Evolutionary conservation across 805 yeast genomes (phyloP).

Genomic region (Hanseniaspora lindneri): DNA sequence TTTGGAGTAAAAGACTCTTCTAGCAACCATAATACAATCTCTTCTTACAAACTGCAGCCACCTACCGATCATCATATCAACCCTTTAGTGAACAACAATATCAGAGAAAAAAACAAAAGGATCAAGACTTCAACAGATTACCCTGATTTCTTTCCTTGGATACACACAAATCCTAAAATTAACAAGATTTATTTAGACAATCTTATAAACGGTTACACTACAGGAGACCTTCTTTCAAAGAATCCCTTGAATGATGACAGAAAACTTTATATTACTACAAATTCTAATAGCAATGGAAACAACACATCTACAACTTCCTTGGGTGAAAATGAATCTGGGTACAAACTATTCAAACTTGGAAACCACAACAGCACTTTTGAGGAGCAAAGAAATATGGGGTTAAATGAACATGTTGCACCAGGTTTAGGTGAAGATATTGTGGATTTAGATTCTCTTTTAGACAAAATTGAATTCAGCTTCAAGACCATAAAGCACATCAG

Average conservation of each 20-base stretch:
- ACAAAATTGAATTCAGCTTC: background rate
- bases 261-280: conserved; percentile 10
- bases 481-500: background rate
- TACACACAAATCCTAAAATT: conserved; percentile 10
- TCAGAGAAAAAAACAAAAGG: background rate
- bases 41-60: conserved; percentile 4
- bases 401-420: background rate
- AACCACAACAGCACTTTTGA: background rate
- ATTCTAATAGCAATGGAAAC: conserved; percentile 12
- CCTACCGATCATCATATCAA: conserved; percentile 2
- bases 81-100: background rate
- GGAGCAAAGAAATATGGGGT: background rate
- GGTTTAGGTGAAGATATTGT: conserved; percentile 1
- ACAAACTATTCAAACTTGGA: background rate
- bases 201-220: conserved; percentile 11
- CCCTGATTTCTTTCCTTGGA: conserved; percentile 13
- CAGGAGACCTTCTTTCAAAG: conserved; percentile 10
- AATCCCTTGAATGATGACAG: conserved; percentile 12
- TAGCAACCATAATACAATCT: background rate
- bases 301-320: conserved; percentile 13
- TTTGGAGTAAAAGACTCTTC: too few relatives aligned
- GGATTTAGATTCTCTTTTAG: background rate
- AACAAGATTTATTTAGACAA: conserved; percentile 7
- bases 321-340: conserved; percentile 14
- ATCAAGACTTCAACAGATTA: conserved; percentile 4